These are phyloP conservation scores for Straminergon stramineum DNA, from an alignment of 225 moss, liverwort and hornwort genomes.

Conservation along the genomic window DNA sequence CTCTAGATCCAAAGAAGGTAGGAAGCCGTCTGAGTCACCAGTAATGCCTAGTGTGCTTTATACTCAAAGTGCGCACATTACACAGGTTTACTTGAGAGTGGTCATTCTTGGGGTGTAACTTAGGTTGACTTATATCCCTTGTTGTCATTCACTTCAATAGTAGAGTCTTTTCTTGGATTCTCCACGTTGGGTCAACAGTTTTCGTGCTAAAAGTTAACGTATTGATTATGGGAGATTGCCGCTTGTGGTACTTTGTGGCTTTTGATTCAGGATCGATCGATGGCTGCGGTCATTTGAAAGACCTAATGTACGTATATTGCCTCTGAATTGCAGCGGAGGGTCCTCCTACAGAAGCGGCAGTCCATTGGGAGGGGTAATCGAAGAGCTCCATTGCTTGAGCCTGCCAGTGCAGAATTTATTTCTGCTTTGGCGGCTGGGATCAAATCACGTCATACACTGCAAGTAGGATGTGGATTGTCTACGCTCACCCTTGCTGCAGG, in stretches of 20 bases:
- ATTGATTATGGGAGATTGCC: not conserved
- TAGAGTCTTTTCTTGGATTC: not conserved
- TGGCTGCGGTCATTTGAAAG: slow-evolving; percentile 2
- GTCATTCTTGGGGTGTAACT: not conserved
- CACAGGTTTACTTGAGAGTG: not conserved
- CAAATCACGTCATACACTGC: slow-evolving; percentile 58
- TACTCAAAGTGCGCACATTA: not conserved
- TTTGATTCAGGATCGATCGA: not conserved
- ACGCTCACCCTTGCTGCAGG: slow-evolving; percentile 62
- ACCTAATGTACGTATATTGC: slow-evolving; percentile 3
- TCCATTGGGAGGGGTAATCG: slow-evolving; percentile 16
- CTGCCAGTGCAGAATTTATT: slow-evolving; percentile 61
- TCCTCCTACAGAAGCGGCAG: slow-evolving; percentile 45
- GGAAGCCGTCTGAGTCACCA: not conserved
- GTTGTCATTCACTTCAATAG: not conserved
- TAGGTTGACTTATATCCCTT: not conserved
- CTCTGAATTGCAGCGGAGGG: slow-evolving; percentile 46
- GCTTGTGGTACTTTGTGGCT: not conserved
- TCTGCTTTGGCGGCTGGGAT: slow-evolving; percentile 65
- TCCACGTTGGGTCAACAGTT: not conserved
- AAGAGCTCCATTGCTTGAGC: slow-evolving; percentile 46
- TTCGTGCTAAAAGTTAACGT: not conserved
- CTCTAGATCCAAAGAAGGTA: not conserved
- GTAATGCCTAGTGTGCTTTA: not conserved
- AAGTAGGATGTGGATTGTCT: slow-evolving; percentile 65